These are phyloP conservation scores for Wickerhamiella kurtzmanii DNA, from an alignment of 805 yeast species.

Conservation along the genomic window DNA sequence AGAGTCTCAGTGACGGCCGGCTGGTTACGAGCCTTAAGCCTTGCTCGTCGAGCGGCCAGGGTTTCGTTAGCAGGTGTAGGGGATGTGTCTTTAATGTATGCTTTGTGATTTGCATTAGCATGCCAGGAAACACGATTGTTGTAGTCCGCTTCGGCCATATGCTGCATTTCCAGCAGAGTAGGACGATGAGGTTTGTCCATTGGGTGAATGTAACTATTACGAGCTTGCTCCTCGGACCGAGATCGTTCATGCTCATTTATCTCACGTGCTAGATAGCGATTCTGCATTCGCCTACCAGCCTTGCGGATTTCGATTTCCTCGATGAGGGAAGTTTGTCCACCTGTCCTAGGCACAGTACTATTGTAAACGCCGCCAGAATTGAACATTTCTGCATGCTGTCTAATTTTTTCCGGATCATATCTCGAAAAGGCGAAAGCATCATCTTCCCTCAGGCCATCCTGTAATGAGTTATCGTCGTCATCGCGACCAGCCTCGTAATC, in stretches of 20 bases:
- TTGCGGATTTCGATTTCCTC: constrained; percentile 28
- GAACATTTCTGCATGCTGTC: constrained; percentile 19
- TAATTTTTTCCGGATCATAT: constrained; percentile 19
- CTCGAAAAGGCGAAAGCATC: constrained; percentile 21
- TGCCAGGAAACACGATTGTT: constrained; percentile 20
- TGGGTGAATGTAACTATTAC: constrained; percentile 16
- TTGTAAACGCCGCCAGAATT: constrained; percentile 18
- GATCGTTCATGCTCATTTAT: constrained; percentile 14
- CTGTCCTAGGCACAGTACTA: neutral
- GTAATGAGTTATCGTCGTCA: constrained; percentile 11
- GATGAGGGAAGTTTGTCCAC: constrained; percentile 24
- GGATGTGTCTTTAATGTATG: constrained; percentile 12
- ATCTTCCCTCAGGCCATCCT: constrained; percentile 9
- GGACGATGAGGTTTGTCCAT: constrained; percentile 17
- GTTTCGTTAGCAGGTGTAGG: constrained; percentile 19
- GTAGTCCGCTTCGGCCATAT: constrained; percentile 22
- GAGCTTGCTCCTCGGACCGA: constrained; percentile 7
- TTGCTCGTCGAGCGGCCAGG: constrained; percentile 22
- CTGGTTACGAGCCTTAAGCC: constrained; percentile 11
- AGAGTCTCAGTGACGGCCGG: constrained; percentile 14
- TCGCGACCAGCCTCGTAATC: constrained; percentile 8
- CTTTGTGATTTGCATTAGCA: constrained; percentile 9
- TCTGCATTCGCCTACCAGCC: constrained; percentile 22
- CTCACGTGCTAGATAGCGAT: constrained; percentile 18
- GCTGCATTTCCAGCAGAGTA: constrained; percentile 23